Base-by-base conservation (phyloP, 306 rosid genomes). In the Trifolium pratense region DNA sequence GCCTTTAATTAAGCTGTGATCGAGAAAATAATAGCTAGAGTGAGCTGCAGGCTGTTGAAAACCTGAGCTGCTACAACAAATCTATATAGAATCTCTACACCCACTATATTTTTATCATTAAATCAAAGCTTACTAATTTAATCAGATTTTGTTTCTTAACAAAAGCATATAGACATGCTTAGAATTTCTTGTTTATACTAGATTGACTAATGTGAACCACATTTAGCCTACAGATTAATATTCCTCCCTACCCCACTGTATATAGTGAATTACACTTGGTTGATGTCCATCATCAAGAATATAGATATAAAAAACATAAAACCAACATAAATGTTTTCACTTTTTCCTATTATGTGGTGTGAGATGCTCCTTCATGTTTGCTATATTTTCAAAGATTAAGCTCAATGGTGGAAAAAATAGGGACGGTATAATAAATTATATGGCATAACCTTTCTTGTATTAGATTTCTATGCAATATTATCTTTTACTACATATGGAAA, bases 231-330 rank as follows among this genome's bases (percentile, higher is more conserved):
- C 16, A 58, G 68, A 73, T 73, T 43, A 31, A 73, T 11, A 16
- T 49, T 65, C 20, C 20, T 8, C 56, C 6, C 37, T 56, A 62
- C 40, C 52, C 66, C 64, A 16, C 18, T n/a, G 12, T 14, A 53
- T 42, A 25, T 11, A 68, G 43, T 77, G 43, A 59, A 25, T 46
- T 58, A 59, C 63, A 59, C 70, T 21, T 58, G 52, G 21, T 59
- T 37, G 81, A 59, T 78, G 37, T 67, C 14, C 68, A 57, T 67
- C 31, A 42, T 67, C 9, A 42, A 43, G 23, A 34, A 56, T 25
- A 25, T 66, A 55, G 45, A 75, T 26, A 29, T 46, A n/a, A 55
- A 66, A 29, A 76, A 67, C 14, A 43, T 42, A 76, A 67, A 5
- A 31, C 15, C 40, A 23, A 69, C 51, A 32, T 9, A 15, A 46